Base-by-base conservation (phyloP, 192 early-diverging fungal species). In the Coemansia sp. region DNA sequence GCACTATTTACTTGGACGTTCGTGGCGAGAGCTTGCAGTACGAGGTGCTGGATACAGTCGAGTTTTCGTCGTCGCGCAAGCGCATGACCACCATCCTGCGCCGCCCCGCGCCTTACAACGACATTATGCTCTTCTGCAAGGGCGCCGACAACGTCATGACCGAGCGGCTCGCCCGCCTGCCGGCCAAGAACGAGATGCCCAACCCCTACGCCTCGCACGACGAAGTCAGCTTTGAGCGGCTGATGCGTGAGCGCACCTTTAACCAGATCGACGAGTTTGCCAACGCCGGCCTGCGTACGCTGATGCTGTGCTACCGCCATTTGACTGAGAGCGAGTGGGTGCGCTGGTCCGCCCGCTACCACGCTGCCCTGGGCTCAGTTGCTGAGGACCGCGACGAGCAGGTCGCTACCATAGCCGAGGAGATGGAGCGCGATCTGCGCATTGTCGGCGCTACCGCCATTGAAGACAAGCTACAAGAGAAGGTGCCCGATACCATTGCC, bases 401-500 rank as follows among this genome's bases (percentile, higher is more conserved):
- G 59, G 87, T 95, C 38, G 96, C 95, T 39, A 86, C 73, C 28
- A 88, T 87, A 0, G 91, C 90, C 66, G 93, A 94, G 47, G 70
- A 81, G 23, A 94, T 97, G 33, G 97, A 99, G 77, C 84, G 78
- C 35, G 85, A 88, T 2, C 69, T 99, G 64, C 85, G 87, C 67
- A 76, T 99, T 38, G 82, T 97, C 60, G 97, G 97, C 58, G 95
- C 93, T n/a, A 99, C 97, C 1, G 97, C 97, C 11, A 98, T 99
- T 61, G 97, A 99, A 83, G 97, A 99, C 74, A 90, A 92, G 82
- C 89, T 99, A 10, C 97, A 99, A 73, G 95, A 95, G n/a, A 95
- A 93, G 64, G 97, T 99, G 5, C 96, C 97, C 6, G 94, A 95
- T 64, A 91, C 92, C 52, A 98, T 99, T 70, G 89, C 90, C 4